Percentiles rank a stretch among this genome's conserved stretches.
Evolutionary conservation across 768 basidiomycete species (phyloP).

Genomic region (Rhizopogon salebrosus): DNA sequence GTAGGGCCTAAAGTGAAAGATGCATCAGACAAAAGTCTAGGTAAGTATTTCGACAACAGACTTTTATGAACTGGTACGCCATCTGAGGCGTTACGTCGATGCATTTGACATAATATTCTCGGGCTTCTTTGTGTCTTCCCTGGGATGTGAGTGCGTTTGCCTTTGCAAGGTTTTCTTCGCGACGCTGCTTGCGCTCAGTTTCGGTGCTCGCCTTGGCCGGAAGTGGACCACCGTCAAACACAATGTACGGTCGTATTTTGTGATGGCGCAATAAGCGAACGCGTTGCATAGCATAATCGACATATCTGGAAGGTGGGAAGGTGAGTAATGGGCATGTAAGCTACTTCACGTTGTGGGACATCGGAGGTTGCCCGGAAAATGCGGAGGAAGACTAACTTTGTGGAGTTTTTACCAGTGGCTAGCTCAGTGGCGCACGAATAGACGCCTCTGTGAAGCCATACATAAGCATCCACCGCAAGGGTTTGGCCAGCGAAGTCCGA

Average conservation of each 20-base stretch:
- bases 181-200: conserved; percentile 64
- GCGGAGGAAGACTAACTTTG: conserved; percentile 53
- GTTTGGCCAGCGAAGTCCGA: conserved; percentile 81
- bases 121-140: conserved; percentile 75
- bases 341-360: background rate
- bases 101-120: conserved; percentile 86
- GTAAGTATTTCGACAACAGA: background rate
- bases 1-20: conserved; percentile 59
- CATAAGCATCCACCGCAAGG: conserved; percentile 92
- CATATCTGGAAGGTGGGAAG: conserved; percentile 56
- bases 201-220: conserved; percentile 94
- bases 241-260: conserved; percentile 82
- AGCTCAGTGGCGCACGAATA: conserved; percentile 89
- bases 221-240: conserved; percentile 94
- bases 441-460: conserved; percentile 87
- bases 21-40: conserved; percentile 2
- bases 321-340: background rate
- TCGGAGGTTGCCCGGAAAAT: background rate
- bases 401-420: conserved; percentile 77
- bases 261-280: conserved; percentile 83
- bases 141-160: conserved; percentile 72
- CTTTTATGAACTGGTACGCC: conserved; percentile 98
- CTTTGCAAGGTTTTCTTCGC: conserved; percentile 70
- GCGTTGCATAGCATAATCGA: conserved; percentile 93
- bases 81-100: conserved; percentile 95